Evolutionary conservation across 352 stramenopile genomes (phyloP), one percentile per base, ranked within the genome.

Genomic region (Pythium apleroticum): DNA sequence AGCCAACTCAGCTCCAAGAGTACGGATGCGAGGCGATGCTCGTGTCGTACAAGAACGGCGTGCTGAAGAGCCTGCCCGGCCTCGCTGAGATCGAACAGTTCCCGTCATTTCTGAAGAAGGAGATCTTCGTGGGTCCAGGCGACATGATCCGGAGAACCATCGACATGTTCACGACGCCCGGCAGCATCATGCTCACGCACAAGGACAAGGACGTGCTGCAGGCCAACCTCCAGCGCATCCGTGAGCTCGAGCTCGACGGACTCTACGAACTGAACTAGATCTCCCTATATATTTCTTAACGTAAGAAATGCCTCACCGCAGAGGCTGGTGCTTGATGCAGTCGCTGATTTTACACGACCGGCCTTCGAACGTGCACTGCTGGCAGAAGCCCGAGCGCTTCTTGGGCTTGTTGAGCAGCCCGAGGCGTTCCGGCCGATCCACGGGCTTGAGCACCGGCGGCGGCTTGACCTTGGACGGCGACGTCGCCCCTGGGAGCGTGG

Each of bases 161-260:
- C 49, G 93, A 98, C 63, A 98, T 98, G 84, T 95, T 96, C 72
- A 97, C 89, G 57, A 97, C 97, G 52, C 90, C 90, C 7, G 96
- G 96, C 41, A 98, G 94, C 80, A 95, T 98, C 59, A 95, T 98
- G 72, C 77, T 99, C 14, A 88, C 96, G 8, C 89, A 98, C 77
- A 81, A 91, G 63, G 88, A 98, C 63, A 68, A 81, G 52, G 69
- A 86, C 31, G 70, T 92, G 60, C 90, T 99, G 5, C 73, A 93
- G 56, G 65, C 66, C 8, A 97, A 98, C 69, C 89, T 98, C 67
- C 63, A 86, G 43, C 81, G 91, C 60, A 96, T 98, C 63, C 89
- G 97, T 28, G 87, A 96, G 55, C 75, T 97, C 8, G 86, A 95
- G 45, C 28, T 90, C 52, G 74, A 82, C 25, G 86, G 84, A 11